Evolutionary conservation across 768 basidiomycete genomes (phyloP).

Genomic region (Daedaleopsis nitida): DNA sequence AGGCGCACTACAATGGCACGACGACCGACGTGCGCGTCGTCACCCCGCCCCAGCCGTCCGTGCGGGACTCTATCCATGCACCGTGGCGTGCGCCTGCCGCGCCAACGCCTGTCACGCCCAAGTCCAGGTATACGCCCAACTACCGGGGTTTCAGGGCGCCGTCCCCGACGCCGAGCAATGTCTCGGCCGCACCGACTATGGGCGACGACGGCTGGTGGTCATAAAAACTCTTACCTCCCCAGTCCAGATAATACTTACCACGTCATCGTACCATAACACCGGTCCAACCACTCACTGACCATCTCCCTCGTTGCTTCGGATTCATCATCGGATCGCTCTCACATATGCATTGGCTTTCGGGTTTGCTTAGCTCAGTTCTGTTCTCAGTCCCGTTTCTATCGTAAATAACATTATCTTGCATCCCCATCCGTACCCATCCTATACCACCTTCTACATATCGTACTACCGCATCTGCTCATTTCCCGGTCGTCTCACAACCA

Average conservation of each 20-base stretch:
- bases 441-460: constrained; percentile 11
- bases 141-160: constrained; percentile 42
- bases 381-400: constrained; percentile 1
- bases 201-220: constrained; percentile 82
- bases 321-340: constrained; percentile 17
- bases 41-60: constrained; percentile 57
- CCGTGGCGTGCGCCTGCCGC: constrained; percentile 41
- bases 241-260: neutral
- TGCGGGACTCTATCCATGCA: constrained; percentile 75
- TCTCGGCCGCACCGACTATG: constrained; percentile 71
- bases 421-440: constrained; percentile 1
- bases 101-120: constrained; percentile 40
- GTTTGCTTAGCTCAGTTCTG: constrained; percentile 4
- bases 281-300: neutral
- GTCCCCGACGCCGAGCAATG: constrained; percentile 77
- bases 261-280: neutral
- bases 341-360: constrained; percentile 16
- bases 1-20: constrained; percentile 41
- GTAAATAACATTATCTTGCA: constrained; percentile 11
- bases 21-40: constrained; percentile 41
- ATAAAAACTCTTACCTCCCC: constrained; percentile 29
- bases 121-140: constrained; percentile 30
- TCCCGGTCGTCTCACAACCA: constrained; percentile 2
- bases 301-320: constrained; percentile 5
- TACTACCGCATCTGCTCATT: constrained; percentile 8